phyloP scores from a whole-genome alignment of 805 yeast genomes.

The Lachancea quebecensis region DNA sequence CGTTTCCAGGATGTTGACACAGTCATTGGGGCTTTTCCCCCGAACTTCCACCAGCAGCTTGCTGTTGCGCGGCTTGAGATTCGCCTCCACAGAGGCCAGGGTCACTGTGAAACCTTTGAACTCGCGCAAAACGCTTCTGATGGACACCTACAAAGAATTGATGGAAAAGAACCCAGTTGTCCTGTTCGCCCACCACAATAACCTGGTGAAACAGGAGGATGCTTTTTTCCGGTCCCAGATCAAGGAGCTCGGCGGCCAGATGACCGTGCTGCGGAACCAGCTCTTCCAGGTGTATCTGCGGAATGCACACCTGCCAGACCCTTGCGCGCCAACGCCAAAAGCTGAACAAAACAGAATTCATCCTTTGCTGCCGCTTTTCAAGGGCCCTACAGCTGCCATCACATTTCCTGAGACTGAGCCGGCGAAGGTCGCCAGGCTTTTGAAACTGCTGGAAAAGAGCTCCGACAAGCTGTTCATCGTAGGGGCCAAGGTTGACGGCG shows the following conservation, averaged over 20 bases:
- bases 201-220: slow-evolving; percentile 64
- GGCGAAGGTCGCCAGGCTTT: slow-evolving; percentile 49
- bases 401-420: slow-evolving; percentile 67
- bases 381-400: slow-evolving; percentile 83
- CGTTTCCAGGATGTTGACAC: background rate
- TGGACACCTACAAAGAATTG: slow-evolving; percentile 71
- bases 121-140: slow-evolving; percentile 78
- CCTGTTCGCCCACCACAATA: slow-evolving; percentile 79
- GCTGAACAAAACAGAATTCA: slow-evolving; percentile 42
- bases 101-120: slow-evolving; percentile 53
- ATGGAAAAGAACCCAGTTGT: slow-evolving; percentile 64
- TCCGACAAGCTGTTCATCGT: slow-evolving; percentile 71
- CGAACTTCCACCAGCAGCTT: background rate
- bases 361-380: slow-evolving; percentile 62
- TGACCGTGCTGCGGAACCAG: slow-evolving; percentile 61
- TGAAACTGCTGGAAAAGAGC: slow-evolving; percentile 53
- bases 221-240: slow-evolving; percentile 56
- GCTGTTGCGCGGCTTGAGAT: background rate
- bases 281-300: slow-evolving; percentile 72
- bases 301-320: slow-evolving; percentile 63
- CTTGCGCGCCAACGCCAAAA: slow-evolving; percentile 52
- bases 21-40: background rate
- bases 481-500: slow-evolving; percentile 76
- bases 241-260: slow-evolving; percentile 55
- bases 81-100: slow-evolving; percentile 26